These are phyloP conservation scores for Dinochytrium kinnereticum DNA, from an alignment of 371 early-diverging fungal genomes.

Conservation along the genomic window DNA sequence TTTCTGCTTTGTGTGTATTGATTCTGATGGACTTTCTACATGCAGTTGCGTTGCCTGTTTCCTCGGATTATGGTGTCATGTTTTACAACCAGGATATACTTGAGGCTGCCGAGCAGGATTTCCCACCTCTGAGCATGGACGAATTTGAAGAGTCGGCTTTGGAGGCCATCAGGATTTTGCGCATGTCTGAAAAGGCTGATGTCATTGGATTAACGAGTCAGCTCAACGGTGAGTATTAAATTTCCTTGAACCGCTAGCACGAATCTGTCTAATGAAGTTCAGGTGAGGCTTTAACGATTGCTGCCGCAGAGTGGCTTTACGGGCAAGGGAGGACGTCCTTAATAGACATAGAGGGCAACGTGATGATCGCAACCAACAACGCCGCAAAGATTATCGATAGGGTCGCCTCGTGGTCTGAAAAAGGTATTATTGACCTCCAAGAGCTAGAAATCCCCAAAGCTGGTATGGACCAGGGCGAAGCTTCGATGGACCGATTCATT, in stretches of 20 bases:
- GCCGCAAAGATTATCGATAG: slow-evolving; percentile 35
- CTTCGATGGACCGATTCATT: slow-evolving; percentile 23
- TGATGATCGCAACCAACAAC: slow-evolving; percentile 31
- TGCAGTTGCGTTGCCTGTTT: slow-evolving; percentile 41
- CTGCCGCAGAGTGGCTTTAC: slow-evolving; percentile 40
- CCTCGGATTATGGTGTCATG: slow-evolving; percentile 39
- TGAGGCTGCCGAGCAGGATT: slow-evolving; percentile 16
- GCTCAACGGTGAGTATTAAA: slow-evolving; percentile 30
- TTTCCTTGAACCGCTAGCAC: background rate
- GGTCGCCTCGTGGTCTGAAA: slow-evolving; percentile 33
- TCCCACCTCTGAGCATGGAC: slow-evolving; percentile 33
- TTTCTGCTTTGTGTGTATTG: background rate
- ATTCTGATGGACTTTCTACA: no score
- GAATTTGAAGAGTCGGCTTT: slow-evolving; percentile 39
- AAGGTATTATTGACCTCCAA: slow-evolving; percentile 32
- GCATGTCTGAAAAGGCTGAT: slow-evolving; percentile 35
- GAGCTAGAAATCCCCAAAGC: slow-evolving; percentile 28
- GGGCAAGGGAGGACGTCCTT: slow-evolving; percentile 24
- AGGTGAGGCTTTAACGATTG: slow-evolving; percentile 38
- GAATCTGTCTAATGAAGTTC: background rate
- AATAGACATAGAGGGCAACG: slow-evolving; percentile 18
- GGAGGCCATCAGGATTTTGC: slow-evolving; percentile 24
- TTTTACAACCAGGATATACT: slow-evolving; percentile 44
- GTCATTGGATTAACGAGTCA: slow-evolving; percentile 38
- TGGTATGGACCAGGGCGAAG: slow-evolving; percentile 3